Evolutionary conservation across 176 grass and related monocot species (phyloP).

Genomic region (Miscanthus lutarioriparius): DNA sequence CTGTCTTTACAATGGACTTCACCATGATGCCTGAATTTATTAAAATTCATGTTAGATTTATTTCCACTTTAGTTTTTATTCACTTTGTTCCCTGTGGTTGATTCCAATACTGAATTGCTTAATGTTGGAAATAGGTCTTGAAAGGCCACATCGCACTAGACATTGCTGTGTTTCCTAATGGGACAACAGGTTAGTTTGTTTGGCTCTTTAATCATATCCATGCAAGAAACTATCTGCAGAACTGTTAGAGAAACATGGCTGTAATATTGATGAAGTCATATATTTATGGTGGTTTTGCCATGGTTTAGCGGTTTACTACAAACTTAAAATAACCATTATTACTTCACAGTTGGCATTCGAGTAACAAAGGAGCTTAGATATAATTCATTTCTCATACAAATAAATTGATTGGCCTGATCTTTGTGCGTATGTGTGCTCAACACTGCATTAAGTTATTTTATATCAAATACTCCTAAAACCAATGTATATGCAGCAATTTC

Average conservation of each 20-base stretch:
- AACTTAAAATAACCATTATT: not conserved
- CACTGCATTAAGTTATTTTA: not conserved
- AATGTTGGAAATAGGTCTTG: slow-evolving; percentile 59
- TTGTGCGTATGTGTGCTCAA: not conserved
- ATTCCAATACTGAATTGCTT: slow-evolving; percentile 17
- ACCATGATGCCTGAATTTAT: not conserved
- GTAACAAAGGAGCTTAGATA: slow-evolving; percentile 4
- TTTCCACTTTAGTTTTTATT: not conserved
- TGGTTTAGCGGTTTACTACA: not conserved
- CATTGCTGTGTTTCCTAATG: slow-evolving; percentile 79
- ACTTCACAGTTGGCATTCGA: not conserved
- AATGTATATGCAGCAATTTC: not conserved
- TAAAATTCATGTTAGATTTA: slow-evolving; percentile 10
- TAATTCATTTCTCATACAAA: not conserved
- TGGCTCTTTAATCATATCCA: not conserved
- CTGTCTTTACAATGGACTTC: not conserved
- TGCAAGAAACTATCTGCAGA: not conserved
- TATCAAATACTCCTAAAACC: not conserved
- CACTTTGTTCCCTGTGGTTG: slow-evolving; percentile 2
- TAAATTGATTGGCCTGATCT: not conserved
- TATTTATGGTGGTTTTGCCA: not conserved
- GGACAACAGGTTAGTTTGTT: slow-evolving; percentile 73
- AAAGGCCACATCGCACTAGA: slow-evolving; percentile 90
- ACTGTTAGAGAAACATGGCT: not conserved
- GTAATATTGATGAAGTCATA: not conserved